Conservation (phyloP, 192 early-diverging fungal genomes). For the Linnemannia hyalina region DNA sequence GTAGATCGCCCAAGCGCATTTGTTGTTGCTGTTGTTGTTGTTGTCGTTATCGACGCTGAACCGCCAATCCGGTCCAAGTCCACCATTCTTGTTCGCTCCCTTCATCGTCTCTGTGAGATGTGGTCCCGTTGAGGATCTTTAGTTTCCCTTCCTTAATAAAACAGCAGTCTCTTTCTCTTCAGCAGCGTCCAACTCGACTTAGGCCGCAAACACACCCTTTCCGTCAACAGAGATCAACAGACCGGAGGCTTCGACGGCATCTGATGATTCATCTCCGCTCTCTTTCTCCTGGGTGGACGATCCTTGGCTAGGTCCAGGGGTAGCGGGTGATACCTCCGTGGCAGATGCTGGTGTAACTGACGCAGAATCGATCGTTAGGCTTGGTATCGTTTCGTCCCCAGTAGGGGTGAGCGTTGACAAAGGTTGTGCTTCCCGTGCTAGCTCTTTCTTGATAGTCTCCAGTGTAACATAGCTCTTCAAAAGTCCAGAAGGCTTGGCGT, state of each 20-base stretch:
- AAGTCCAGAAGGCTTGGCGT: constrained; percentile 5
- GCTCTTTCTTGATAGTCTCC: constrained; percentile 27
- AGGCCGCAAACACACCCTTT: background rate
- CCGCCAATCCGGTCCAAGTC: background rate
- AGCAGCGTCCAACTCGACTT: background rate
- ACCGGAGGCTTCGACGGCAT: background rate
- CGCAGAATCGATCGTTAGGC: constrained; percentile 19
- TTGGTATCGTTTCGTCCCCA: constrained; percentile 15
- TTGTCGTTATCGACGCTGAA: background rate
- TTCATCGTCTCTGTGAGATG: background rate
- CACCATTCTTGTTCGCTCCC: background rate
- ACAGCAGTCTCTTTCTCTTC: background rate
- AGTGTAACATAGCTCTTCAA: constrained; percentile 25
- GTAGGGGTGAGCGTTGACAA: background rate
- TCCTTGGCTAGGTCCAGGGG: constrained; percentile 8
- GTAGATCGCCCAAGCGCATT: background rate
- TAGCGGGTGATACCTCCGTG: constrained; percentile 15
- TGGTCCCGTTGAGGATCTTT: too few species aligned
- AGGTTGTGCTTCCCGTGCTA: constrained; percentile 20
- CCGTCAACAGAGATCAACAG: constrained; percentile 50
- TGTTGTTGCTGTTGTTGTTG: background rate
- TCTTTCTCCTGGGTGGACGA: background rate
- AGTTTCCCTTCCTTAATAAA: background rate
- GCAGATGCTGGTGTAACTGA: constrained; percentile 28
- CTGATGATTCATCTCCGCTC: background rate